Conservation (phyloP, 371 early-diverging fungal genomes). For the Haplosporangium sp. region DNA sequence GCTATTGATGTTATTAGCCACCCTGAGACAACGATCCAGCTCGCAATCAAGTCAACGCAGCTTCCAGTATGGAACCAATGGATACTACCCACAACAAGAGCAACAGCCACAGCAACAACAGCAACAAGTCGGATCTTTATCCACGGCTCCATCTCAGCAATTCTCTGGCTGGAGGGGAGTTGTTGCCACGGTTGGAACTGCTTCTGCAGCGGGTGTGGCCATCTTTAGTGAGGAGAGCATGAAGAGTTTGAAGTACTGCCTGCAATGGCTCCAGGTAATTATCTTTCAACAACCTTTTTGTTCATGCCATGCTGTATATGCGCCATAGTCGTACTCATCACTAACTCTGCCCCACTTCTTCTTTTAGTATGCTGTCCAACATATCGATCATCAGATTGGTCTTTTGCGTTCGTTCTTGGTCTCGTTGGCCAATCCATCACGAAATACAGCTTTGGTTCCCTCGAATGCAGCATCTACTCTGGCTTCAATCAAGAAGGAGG, state of each 20-base stretch:
- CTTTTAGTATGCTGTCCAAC: constrained; percentile 79
- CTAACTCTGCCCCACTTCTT: neutral
- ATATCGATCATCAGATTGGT: constrained; percentile 84
- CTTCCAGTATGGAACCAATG: constrained; percentile 31
- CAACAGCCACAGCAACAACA: constrained; percentile 30
- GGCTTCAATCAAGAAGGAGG: constrained; percentile 80
- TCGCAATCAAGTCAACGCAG: constrained; percentile 48
- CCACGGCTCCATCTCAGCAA: constrained; percentile 31
- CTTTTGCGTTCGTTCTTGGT: constrained; percentile 74
- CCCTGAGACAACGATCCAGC: constrained; percentile 43
- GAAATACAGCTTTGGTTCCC: constrained; percentile 43
- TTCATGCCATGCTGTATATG: neutral
- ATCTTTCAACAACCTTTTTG: neutral
- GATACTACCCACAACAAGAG: constrained; percentile 45
- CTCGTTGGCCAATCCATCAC: constrained; percentile 61
- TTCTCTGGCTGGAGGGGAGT: constrained; percentile 77
- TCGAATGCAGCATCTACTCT: constrained; percentile 58
- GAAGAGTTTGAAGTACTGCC: constrained; percentile 81
- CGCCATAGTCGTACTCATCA: neutral
- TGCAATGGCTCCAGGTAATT: constrained; percentile 74
- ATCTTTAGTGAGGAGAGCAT: constrained; percentile 84
- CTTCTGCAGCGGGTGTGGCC: constrained; percentile 79
- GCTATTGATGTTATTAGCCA: constrained; percentile 8
- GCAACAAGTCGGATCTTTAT: constrained; percentile 23
- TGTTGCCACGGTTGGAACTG: constrained; percentile 76